Percentiles rank a stretch among this genome's conserved stretches.
Conservation (phyloP, 2,329 filamentous ascomycete genomes). For the Colletotrichum ledebouriae region DNA sequence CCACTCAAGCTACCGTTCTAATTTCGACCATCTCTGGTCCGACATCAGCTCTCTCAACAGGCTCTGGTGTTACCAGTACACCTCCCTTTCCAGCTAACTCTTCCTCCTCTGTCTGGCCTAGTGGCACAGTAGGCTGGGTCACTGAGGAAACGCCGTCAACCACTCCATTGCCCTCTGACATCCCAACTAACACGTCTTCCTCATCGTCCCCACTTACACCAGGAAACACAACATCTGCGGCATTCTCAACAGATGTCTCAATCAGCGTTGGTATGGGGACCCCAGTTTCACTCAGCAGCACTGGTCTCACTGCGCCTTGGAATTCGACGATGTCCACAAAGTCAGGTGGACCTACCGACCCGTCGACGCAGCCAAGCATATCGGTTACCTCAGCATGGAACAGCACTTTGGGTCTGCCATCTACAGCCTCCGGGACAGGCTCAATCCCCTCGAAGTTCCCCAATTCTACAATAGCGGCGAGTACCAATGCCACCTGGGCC, state of each 20-base stretch:
- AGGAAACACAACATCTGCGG: conserved; percentile 9
- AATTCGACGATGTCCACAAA: neutral
- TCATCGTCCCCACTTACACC: conserved; percentile 1
- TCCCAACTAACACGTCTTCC: conserved; percentile 2
- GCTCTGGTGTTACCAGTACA: neutral
- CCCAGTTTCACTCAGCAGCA: neutral
- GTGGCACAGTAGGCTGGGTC: conserved; percentile 18
- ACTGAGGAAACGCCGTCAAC: conserved; percentile 14
- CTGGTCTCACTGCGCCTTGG: conserved; percentile 2
- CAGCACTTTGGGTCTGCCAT: neutral
- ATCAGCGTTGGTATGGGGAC: neutral
- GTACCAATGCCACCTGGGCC: conserved; percentile 18
- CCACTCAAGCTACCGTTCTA: conserved; percentile 12
- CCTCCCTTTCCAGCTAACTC: conserved; percentile 24
- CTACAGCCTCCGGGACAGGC: neutral
- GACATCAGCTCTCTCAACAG: neutral
- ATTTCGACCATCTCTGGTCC: conserved; percentile 1
- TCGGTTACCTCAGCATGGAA: neutral
- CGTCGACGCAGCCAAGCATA: neutral
- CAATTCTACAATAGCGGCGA: conserved; percentile 1
- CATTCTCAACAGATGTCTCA: neutral
- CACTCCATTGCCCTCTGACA: neutral
- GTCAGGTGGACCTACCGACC: neutral
- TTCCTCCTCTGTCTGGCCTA: conserved; percentile 8
- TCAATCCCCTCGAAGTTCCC: neutral